Conservation (phyloP, 225 moss, liverwort and hornwort genomes). For the Asterella californica region DNA sequence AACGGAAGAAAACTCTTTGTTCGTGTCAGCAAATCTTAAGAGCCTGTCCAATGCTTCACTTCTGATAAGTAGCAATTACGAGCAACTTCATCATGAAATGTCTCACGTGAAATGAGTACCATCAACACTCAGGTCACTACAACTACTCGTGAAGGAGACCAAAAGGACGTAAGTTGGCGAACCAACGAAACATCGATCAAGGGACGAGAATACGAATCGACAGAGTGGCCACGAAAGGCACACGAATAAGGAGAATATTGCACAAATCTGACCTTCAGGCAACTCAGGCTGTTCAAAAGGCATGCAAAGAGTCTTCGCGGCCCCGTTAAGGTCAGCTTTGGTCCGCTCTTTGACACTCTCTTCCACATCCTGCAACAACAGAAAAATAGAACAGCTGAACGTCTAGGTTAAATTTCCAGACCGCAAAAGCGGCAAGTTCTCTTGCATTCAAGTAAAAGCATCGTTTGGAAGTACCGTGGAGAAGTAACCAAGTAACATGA, state of each 20-base stretch:
- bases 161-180: too few relatives aligned
- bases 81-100: background rate
- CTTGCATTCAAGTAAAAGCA: background rate
- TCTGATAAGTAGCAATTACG: background rate
- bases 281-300: constrained; percentile 79
- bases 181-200: too few relatives aligned
- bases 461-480: background rate
- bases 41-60: background rate
- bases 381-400: background rate
- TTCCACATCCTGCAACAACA: constrained; percentile 60
- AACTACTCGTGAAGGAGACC: background rate
- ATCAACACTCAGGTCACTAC: background rate
- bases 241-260: too few relatives aligned
- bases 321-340: constrained; percentile 68
- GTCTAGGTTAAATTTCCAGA: too few relatives aligned
- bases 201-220: too few relatives aligned
- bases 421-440: too few relatives aligned
- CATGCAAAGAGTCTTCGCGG: constrained; percentile 96
- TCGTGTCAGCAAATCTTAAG: background rate
- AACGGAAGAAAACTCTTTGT: too few relatives aligned
- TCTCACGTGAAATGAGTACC: too few relatives aligned
- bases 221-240: too few relatives aligned
- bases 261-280: constrained; percentile 42
- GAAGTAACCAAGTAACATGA: background rate
- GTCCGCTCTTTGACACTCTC: constrained; percentile 81